phyloP scores from a whole-genome alignment of 2,329 filamentous ascomycete genomes.

The Clonostachys chloroleuca region DNA sequence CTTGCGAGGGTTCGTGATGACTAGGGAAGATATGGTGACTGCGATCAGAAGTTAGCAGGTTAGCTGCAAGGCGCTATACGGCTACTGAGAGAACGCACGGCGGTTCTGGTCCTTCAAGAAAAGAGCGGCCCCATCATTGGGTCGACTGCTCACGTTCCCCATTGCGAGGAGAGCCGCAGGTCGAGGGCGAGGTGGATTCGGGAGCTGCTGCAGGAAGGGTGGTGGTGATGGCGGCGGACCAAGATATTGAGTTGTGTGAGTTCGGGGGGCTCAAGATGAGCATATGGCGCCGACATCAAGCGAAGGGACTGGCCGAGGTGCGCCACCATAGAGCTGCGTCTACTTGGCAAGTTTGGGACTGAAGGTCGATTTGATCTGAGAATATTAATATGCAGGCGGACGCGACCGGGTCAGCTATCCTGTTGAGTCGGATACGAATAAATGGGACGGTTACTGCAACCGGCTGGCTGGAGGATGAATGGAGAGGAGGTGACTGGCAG shows the following conservation, averaged over 20 bases:
- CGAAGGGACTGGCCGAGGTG: no score
- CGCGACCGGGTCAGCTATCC: no score
- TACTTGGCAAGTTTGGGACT: no score
- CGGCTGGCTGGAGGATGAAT: no score
- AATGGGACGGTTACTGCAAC: no score
- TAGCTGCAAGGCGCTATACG: background rate
- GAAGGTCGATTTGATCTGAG: no score
- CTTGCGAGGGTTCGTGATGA: conserved; percentile 74
- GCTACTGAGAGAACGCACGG: conserved; percentile 52
- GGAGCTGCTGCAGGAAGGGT: background rate
- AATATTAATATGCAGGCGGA: no score
- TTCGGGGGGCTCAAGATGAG: background rate
- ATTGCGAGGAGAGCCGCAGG: conserved; percentile 48
- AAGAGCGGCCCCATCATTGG: conserved; percentile 75
- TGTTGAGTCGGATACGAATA: no score
- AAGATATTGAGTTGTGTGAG: no score
- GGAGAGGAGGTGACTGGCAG: no score
- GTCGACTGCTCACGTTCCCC: conserved; percentile 88
- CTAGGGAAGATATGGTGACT: conserved; percentile 86
- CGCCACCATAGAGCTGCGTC: no score
- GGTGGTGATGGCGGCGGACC: background rate
- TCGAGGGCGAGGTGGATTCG: background rate
- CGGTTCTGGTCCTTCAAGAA: conserved; percentile 89
- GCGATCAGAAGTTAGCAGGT: conserved; percentile 12
- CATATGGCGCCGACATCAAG: no score